Evolutionary conservation across 2,329 filamentous ascomycete genomes (phyloP).

Genomic region (Fusarium euwallaceae): DNA sequence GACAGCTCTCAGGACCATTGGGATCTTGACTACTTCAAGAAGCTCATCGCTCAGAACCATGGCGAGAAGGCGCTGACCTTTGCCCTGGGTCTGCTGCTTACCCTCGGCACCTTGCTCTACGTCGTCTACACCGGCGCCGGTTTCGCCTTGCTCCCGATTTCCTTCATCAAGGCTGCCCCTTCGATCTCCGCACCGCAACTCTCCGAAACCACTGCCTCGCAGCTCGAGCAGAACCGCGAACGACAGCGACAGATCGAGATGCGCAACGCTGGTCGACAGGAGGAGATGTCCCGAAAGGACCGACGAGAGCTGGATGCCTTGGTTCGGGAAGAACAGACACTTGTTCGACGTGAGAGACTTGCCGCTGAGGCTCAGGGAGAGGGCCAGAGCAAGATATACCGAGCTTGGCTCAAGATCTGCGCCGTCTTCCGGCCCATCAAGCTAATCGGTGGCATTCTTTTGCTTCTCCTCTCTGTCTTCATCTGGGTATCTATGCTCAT

Average conservation of each 20-base stretch:
- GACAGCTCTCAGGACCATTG: constrained; percentile 74
- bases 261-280: constrained; percentile 81
- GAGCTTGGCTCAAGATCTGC: constrained; percentile 82
- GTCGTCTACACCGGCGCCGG: constrained; percentile 90
- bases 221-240: constrained; percentile 89
- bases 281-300: constrained; percentile 85
- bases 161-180: constrained; percentile 92
- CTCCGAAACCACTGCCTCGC: constrained; percentile 80
- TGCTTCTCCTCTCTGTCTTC: constrained; percentile 80
- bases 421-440: constrained; percentile 90
- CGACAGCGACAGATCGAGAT: constrained; percentile 92
- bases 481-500: constrained; percentile 95
- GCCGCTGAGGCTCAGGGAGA: constrained; percentile 86
- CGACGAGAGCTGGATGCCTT: constrained; percentile 89
- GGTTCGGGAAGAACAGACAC: constrained; percentile 89
- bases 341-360: constrained; percentile 89
- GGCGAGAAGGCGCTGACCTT: constrained; percentile 95
- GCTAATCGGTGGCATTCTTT: constrained; percentile 83
- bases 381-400: constrained; percentile 80
- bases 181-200: constrained; percentile 86
- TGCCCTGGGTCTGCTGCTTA: constrained; percentile 87
- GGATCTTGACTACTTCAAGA: constrained; percentile 93
- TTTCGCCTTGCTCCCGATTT: constrained; percentile 88
- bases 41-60: constrained; percentile 81
- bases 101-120: constrained; percentile 87